Evolutionary conservation across 345 rosid genomes (phyloP).

Genomic region (Arabis hirsuta): DNA sequence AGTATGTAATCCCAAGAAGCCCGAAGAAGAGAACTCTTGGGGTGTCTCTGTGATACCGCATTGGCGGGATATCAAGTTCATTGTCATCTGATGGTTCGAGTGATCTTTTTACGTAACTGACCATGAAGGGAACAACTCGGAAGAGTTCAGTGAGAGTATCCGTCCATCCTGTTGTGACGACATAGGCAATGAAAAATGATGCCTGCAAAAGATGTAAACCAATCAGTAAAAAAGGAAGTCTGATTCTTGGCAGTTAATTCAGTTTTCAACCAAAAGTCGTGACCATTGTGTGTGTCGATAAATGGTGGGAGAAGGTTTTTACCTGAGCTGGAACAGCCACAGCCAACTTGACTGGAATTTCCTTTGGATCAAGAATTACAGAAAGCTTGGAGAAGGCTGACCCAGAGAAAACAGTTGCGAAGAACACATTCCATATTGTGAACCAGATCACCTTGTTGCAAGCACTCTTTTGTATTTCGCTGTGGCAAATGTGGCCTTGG

Average conservation of each 20-base stretch:
- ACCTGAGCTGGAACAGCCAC: constrained; percentile 96
- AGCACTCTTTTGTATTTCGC: constrained; percentile 87
- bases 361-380: constrained; percentile 73
- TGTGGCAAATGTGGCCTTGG: constrained; percentile 85
- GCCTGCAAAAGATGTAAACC: constrained; percentile 57
- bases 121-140: constrained; percentile 71
- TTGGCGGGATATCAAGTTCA: constrained; percentile 73
- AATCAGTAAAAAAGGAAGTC: neutral
- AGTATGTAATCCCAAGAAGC: constrained; percentile 89
- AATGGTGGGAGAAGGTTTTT: constrained; percentile 20
- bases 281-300: constrained; percentile 1
- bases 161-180: constrained; percentile 97
- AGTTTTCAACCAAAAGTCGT: neutral
- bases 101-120: constrained; percentile 59
- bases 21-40: constrained; percentile 89
- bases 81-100: constrained; percentile 52
- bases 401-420: constrained; percentile 94
- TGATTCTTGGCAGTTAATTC: neutral
- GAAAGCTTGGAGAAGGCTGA: constrained; percentile 64
- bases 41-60: constrained; percentile 78
- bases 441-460: constrained; percentile 97
- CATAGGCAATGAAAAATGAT: constrained; percentile 91
- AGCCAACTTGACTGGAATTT: constrained; percentile 75
- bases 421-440: constrained; percentile 90
- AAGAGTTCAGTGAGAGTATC: constrained; percentile 84